phyloP scores from a whole-genome alignment of 192 early-diverging fungal species.

The Podochytrium sp. region DNA sequence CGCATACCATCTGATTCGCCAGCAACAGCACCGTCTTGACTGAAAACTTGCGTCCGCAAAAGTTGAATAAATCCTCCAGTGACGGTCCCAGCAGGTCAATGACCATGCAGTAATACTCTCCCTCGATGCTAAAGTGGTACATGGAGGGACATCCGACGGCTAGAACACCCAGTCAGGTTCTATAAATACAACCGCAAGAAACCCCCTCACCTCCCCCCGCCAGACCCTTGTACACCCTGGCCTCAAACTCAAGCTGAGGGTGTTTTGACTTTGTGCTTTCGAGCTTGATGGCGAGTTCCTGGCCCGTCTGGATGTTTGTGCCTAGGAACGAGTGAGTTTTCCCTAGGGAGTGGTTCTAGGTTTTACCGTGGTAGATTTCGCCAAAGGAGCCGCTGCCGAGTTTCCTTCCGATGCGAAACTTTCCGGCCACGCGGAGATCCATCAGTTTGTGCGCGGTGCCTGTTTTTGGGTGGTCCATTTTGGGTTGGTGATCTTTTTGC shows the following conservation, averaged over 20 bases:
- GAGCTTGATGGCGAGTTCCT: slow-evolving; percentile 97
- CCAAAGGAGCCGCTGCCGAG: slow-evolving; percentile 87
- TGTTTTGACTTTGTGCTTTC: slow-evolving; percentile 98
- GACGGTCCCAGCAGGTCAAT: slow-evolving; percentile 62
- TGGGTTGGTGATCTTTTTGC: no score
- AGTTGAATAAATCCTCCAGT: slow-evolving; percentile 67
- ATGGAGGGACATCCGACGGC: slow-evolving; percentile 82
- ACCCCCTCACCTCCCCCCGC: slow-evolving; percentile 70
- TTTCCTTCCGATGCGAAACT: slow-evolving; percentile 93
- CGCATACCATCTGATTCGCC: slow-evolving; percentile 63
- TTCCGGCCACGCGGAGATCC: slow-evolving; percentile 84
- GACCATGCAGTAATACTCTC: slow-evolving; percentile 68
- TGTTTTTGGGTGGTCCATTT: neutral
- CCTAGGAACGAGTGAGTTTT: slow-evolving; percentile 45
- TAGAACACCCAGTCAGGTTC: slow-evolving; percentile 83
- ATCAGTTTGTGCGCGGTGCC: no score
- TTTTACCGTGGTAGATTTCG: slow-evolving; percentile 89
- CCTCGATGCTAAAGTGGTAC: slow-evolving; percentile 83
- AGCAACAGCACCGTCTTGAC: slow-evolving; percentile 64
- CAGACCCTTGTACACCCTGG: slow-evolving; percentile 93
- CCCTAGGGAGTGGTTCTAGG: neutral
- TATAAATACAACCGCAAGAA: slow-evolving; percentile 94
- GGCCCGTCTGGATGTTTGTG: slow-evolving; percentile 80
- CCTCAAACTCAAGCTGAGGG: slow-evolving; percentile 97
- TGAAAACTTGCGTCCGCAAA: slow-evolving; percentile 62